Base-by-base conservation (phyloP, 108 stramenopile species). In the Skeletonema grethae region DNA sequence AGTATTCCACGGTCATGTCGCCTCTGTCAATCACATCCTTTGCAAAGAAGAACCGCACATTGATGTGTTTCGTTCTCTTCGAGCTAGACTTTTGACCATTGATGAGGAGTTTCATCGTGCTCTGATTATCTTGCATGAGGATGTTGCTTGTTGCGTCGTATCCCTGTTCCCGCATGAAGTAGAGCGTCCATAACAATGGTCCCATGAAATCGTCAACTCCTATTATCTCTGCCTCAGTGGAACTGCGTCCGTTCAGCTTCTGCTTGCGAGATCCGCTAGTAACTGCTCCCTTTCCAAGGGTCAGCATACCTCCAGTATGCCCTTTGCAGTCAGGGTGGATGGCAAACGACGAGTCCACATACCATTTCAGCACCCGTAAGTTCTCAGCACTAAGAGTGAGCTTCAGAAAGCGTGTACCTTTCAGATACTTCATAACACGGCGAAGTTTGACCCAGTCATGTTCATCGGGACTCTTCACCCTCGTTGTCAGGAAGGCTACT, bases 151-250 rank as follows among this genome's bases (percentile, higher is more conserved):
- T 13, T 13, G 75, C 70, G 1, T 48, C 13, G 31, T 72, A 76
- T 30, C 86, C 86, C 65, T 83, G 84, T 29, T 65, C 82, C 41
- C 75, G 34, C 8, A 87, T 24, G 66, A 84, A 87, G 20, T 63
- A 60, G 1, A 41, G 46, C 16, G 73, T 75, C 86, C 86, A 87
- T 30, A 75, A 29, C 2, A 73, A 30, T 46, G 65, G 36, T 5
- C 80, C 41, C 43, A 87, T 41, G 13, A 61, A 31, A 61, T 87
- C 86, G 57, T 77, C 61, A 2, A 30, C 12, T 2, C 59, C 59
- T 2, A 60, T n/a, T n/a, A 60, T 5, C 7, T 60, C 59, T 4
- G n/a, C 6, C n/a, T 60, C 59, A 0, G 59, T 60, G 2, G 2
- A 30, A 7, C 59, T 60, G n/a, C 35, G 13, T n/a, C 5, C n/a